Evolutionary conservation across 495 filamentous ascomycete species (phyloP), one percentile per base, ranked within the genome.

Genomic region (Aspergillus mulundensis): DNA sequence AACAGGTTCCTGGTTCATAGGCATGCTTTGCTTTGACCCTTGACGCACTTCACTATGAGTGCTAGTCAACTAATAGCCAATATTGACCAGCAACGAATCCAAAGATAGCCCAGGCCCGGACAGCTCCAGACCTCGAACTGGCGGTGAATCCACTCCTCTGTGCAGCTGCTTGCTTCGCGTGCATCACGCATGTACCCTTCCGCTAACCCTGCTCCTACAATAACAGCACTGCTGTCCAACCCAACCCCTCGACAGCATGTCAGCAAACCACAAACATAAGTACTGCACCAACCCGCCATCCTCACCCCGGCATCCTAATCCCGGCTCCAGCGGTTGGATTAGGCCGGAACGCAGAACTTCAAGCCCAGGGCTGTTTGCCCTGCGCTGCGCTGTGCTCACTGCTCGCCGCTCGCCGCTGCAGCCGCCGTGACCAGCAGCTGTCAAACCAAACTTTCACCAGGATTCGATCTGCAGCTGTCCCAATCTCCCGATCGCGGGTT

Each of bases 361-460:
- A n/a, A n/a, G n/a, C n/a, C n/a, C n/a, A n/a, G n/a, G n/a, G n/a
- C 42, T 46, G 45, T 48, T 45, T 45, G 43, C 20, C 20, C 10
- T 14, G 41, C 16, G 2, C 16, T 44, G 7, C n/a, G n/a, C n/a
- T n/a, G n/a, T n/a, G n/a, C n/a, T n/a, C n/a, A n/a, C n/a, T n/a
- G n/a, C n/a, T n/a, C n/a, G n/a, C n/a, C n/a, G n/a, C n/a, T n/a
- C n/a, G n/a, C n/a, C n/a, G n/a, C n/a, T n/a, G n/a, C n/a, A n/a
- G 32, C 32, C 32, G 32, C 5, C 7, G 11, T 4, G 15, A 40
- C 18, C 2, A 15, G 1, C 38, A 40, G 14, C n/a, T 6, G 38
- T 28, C 25, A 18, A 16, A 50, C 38, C 46, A 50, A 50, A 50
- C 46, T 50, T 50, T 10, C 46, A 21, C 46, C 46, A 50, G 46